Evolutionary conservation across 108 stramenopile species (phyloP).

Genomic region (Discostella pseudostelligera): DNA sequence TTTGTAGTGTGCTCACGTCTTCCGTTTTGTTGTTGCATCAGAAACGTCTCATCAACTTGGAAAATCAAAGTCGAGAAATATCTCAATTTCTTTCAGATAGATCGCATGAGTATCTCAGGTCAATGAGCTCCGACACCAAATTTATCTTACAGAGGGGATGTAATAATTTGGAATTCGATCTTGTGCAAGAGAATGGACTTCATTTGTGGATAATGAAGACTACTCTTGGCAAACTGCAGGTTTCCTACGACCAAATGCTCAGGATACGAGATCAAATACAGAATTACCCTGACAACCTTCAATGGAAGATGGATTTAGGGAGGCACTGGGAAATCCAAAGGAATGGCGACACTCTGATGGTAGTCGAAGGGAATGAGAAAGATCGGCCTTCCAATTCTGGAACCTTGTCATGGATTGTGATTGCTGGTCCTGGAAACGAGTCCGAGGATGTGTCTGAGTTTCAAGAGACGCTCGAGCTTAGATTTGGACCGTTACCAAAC

Average conservation of each 20-base stretch:
- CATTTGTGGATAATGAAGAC: slow-evolving; percentile 47
- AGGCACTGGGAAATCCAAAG: slow-evolving; percentile 53
- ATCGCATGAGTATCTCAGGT: slow-evolving; percentile 44
- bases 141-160: slow-evolving; percentile 20
- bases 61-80: slow-evolving; percentile 68
- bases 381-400: slow-evolving; percentile 1
- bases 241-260: slow-evolving; percentile 64
- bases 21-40: slow-evolving; percentile 7
- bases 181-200: slow-evolving; percentile 69
- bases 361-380: slow-evolving; percentile 18
- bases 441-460: neutral
- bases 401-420: slow-evolving; percentile 18
- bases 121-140: slow-evolving; percentile 29
- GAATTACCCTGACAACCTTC: slow-evolving; percentile 43
- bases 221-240: slow-evolving; percentile 24
- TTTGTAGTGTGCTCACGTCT: neutral
- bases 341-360: slow-evolving; percentile 49
- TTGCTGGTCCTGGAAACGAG: slow-evolving; percentile 5
- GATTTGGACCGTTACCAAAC: slow-evolving; percentile 12
- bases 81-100: slow-evolving; percentile 43
- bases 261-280: slow-evolving; percentile 58
- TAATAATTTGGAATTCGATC: slow-evolving; percentile 8
- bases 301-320: slow-evolving; percentile 75
- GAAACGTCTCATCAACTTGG: slow-evolving; percentile 56
- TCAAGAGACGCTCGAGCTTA: slow-evolving; percentile 12